phyloP scores from a whole-genome alignment of 192 early-diverging fungal genomes.

The Podila clonocystis region DNA sequence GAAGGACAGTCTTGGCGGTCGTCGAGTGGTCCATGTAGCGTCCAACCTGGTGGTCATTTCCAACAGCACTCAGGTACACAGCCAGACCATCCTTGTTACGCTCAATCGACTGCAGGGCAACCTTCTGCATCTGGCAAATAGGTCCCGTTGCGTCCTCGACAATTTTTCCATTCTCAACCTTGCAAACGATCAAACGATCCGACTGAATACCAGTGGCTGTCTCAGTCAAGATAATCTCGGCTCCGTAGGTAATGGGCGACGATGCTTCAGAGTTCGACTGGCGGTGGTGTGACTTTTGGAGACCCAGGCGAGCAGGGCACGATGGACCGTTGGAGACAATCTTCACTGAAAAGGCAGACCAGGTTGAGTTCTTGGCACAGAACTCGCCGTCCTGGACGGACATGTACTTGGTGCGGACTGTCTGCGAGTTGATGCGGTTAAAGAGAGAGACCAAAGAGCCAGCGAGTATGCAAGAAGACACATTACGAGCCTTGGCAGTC shows the following conservation, averaged over 20 bases:
- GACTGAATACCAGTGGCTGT: slow-evolving; percentile 69
- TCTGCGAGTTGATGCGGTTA: slow-evolving; percentile 93
- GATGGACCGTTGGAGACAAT: slow-evolving; percentile 49
- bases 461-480: slow-evolving; percentile 78
- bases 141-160: slow-evolving; percentile 70
- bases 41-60: slow-evolving; percentile 44
- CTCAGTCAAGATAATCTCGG: slow-evolving; percentile 77
- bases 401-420: slow-evolving; percentile 88
- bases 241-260: slow-evolving; percentile 74
- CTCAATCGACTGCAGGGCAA: slow-evolving; percentile 66
- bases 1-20: slow-evolving; percentile 20
- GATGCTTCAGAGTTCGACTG: slow-evolving; percentile 20
- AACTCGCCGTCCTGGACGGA: slow-evolving; percentile 64
- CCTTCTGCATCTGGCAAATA: slow-evolving; percentile 89
- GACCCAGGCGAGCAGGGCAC: slow-evolving; percentile 10
- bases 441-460: slow-evolving; percentile 85
- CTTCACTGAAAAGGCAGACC: slow-evolving; percentile 68
- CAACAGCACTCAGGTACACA: slow-evolving; percentile 58
- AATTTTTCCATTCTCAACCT: slow-evolving; percentile 80
- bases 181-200: slow-evolving; percentile 76
- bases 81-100: slow-evolving; percentile 31
- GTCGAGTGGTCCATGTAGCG: slow-evolving; percentile 49
- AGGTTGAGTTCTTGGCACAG: slow-evolving; percentile 67
- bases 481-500: slow-evolving; percentile 84
- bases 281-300: slow-evolving; percentile 39